These are phyloP conservation scores for Mortierella hygrophila DNA, from an alignment of 192 early-diverging fungal species.

Conservation along the genomic window DNA sequence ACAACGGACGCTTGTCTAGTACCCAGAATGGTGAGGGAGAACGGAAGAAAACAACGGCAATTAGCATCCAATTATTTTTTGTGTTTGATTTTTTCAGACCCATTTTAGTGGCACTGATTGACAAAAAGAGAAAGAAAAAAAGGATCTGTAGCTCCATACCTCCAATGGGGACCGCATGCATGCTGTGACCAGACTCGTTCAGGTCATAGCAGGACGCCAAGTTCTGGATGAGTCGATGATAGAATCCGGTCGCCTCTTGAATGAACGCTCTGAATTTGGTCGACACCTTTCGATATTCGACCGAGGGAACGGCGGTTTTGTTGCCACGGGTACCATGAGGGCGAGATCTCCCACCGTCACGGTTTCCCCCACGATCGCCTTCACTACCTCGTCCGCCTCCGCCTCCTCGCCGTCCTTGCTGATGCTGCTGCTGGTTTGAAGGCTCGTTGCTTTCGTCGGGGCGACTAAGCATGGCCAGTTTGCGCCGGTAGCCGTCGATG, in stretches of 20 bases:
- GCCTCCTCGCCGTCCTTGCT: slow-evolving; percentile 3
- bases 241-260: slow-evolving; percentile 66
- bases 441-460: slow-evolving; percentile 20
- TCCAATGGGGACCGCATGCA: slow-evolving; percentile 43
- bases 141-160: slow-evolving; percentile 23
- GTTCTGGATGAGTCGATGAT: slow-evolving; percentile 62
- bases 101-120: neutral
- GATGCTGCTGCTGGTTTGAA: slow-evolving; percentile 13
- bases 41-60: neutral
- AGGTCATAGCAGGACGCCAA: slow-evolving; percentile 58
- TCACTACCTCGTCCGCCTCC: slow-evolving; percentile 9
- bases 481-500: slow-evolving; percentile 64
- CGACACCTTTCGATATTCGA: slow-evolving; percentile 50
- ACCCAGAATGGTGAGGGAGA: neutral
- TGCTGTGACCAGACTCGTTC: slow-evolving; percentile 51
- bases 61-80: neutral
- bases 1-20: slow-evolving; percentile 34
- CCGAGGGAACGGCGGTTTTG: slow-evolving; percentile 25
- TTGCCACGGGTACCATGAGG: slow-evolving; percentile 40
- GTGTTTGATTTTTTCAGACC: neutral
- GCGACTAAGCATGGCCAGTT: slow-evolving; percentile 44
- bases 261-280: slow-evolving; percentile 62
- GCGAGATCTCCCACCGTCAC: slow-evolving; percentile 26
- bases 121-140: neutral
- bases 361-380: slow-evolving; percentile 16